Percentiles rank a stretch among this genome's conserved stretches.
Evolutionary conservation across 495 filamentous ascomycete species (phyloP).

Genomic region (Lasiosphaeria ovina): DNA sequence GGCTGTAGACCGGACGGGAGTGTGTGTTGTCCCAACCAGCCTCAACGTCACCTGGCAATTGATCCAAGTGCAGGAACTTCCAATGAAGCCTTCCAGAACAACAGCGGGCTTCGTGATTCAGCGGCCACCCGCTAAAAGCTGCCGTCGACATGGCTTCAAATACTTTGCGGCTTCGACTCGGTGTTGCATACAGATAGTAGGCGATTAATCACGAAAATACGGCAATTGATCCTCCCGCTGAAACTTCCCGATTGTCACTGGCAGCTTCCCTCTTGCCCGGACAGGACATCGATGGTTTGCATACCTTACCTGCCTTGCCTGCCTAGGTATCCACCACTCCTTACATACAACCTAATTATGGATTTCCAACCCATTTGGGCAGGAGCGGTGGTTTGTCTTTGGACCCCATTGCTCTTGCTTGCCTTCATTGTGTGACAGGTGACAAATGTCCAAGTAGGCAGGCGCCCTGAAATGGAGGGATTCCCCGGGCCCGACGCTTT

Average conservation of each 20-base stretch:
- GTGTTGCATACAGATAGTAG: background rate
- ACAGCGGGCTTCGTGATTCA: background rate
- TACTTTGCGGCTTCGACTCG: background rate
- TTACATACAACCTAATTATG: no score
- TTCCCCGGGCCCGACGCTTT: no score
- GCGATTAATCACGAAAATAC: background rate
- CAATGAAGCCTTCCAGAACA: background rate
- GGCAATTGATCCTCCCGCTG: constrained; percentile 2
- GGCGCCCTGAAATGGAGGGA: no score
- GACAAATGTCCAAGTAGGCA: no score
- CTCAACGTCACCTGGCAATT: background rate
- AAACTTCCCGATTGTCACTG: background rate
- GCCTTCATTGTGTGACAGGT: no score
- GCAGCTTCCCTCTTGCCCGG: background rate
- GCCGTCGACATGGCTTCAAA: background rate
- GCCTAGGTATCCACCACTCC: no score
- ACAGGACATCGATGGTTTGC: background rate
- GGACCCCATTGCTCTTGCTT: no score
- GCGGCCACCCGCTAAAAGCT: background rate
- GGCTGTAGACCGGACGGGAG: no score
- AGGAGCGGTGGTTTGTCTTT: no score
- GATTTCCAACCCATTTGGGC: no score
- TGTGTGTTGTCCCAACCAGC: no score
- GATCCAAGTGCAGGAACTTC: background rate
- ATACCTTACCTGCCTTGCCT: background rate